phyloP scores from a whole-genome alignment of 2,329 filamentous ascomycete species.

The Paecilomyces formosus region DNA sequence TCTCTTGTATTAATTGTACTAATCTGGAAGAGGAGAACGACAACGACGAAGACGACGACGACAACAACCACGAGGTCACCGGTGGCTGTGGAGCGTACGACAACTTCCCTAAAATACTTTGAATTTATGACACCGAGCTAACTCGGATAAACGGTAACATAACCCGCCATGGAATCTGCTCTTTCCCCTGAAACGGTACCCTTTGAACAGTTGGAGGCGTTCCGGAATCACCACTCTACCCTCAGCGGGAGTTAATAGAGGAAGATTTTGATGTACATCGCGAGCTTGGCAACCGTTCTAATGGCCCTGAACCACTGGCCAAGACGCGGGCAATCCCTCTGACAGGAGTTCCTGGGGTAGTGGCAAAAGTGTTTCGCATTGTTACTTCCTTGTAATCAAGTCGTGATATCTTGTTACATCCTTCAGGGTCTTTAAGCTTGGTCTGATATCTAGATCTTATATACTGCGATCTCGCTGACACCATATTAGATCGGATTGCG shows the following conservation, averaged over 20 bases:
- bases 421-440: background rate
- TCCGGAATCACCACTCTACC: background rate
- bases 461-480: background rate
- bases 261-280: background rate
- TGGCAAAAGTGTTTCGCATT: background rate
- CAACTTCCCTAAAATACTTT: background rate
- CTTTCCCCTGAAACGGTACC: background rate
- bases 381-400: background rate
- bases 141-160: background rate
- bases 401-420: background rate
- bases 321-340: background rate
- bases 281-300: background rate
- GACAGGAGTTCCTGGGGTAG: background rate
- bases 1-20: background rate
- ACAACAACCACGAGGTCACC: background rate
- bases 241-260: background rate
- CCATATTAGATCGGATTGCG: background rate
- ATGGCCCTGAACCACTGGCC: background rate
- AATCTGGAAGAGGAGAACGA: background rate
- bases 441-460: background rate
- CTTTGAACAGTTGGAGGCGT: background rate
- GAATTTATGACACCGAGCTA: background rate
- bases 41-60: background rate
- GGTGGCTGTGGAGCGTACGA: background rate
- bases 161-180: background rate